Evolutionary conservation across 2,329 filamentous ascomycete species (phyloP).

Genomic region (Aspergillus sojae): DNA sequence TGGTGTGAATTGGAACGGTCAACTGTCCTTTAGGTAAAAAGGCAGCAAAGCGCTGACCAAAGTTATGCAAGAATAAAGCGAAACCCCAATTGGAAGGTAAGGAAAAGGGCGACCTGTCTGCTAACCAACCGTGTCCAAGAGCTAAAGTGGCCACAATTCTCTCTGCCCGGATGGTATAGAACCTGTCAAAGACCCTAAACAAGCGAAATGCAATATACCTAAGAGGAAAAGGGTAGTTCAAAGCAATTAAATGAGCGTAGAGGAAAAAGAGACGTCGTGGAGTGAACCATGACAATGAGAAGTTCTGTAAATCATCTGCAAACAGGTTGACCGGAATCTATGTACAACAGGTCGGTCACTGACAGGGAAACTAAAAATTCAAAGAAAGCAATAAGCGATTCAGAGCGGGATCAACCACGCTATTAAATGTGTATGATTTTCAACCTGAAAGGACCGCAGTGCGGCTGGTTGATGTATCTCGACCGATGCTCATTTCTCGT

Average conservation of each 20-base stretch:
- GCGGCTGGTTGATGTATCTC: constrained; percentile 18
- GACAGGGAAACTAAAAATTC: constrained; percentile 5
- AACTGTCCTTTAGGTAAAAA: background rate
- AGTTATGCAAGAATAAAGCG: background rate
- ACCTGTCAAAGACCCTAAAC: background rate
- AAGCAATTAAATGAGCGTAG: constrained; percentile 3
- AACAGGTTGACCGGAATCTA: constrained; percentile 19
- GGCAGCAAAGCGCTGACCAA: background rate
- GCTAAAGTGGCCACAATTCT: background rate
- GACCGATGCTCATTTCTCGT: constrained; percentile 34
- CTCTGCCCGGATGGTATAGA: background rate
- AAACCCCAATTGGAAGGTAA: background rate
- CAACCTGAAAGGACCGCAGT: constrained; percentile 17
- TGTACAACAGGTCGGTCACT: constrained; percentile 21
- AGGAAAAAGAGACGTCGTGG: background rate
- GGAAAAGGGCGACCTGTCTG: background rate
- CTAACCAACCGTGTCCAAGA: background rate
- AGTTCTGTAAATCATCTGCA: constrained; percentile 13
- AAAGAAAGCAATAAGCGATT: constrained; percentile 8
- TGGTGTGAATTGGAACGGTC: background rate
- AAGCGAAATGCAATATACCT: background rate
- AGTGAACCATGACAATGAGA: constrained; percentile 3
- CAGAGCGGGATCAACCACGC: constrained; percentile 26
- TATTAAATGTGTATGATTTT: constrained; percentile 24
- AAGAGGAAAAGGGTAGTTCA: background rate